Evolutionary conservation across 1,139 yeast species (phyloP).

Genomic region (Zygosaccharomyces pseudobailii): DNA sequence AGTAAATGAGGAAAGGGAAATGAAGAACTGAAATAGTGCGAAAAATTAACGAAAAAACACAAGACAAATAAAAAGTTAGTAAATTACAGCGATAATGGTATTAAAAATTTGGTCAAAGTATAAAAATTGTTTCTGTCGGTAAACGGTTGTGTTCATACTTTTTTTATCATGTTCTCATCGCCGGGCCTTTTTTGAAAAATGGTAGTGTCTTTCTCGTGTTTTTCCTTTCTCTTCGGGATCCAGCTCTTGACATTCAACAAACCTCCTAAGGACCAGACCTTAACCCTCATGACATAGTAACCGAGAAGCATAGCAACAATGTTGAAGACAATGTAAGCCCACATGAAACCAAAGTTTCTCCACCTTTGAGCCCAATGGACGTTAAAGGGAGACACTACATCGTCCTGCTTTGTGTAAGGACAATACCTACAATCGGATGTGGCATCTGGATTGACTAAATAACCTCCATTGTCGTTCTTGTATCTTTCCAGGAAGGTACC

Average conservation of each 20-base stretch:
- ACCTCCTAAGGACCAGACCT: constrained; percentile 31
- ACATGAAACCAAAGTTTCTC: constrained; percentile 57
- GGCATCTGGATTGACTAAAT: constrained; percentile 39
- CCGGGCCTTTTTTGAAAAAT: constrained; percentile 37
- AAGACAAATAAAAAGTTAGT: too few species aligned
- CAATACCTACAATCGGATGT: constrained; percentile 46
- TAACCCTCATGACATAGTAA: constrained; percentile 37
- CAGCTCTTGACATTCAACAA: constrained; percentile 33
- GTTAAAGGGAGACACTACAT: constrained; percentile 40
- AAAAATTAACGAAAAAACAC: too few species aligned
- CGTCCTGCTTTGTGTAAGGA: constrained; percentile 41
- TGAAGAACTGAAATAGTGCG: too few species aligned
- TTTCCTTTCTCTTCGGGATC: constrained; percentile 36
- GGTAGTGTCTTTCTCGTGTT: constrained; percentile 41
- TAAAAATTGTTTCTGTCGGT: too few species aligned
- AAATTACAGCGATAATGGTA: too few species aligned
- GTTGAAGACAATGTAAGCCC: constrained; percentile 46
- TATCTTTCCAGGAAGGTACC: constrained; percentile 39
- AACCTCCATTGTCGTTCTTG: constrained; percentile 41
- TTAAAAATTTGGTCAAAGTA: too few species aligned
- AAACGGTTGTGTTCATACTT: too few species aligned
- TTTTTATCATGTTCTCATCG: constrained; percentile 24
- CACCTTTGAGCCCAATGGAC: constrained; percentile 45
- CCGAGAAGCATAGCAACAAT: constrained; percentile 40
- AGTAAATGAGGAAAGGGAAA: too few species aligned